Evolutionary conservation across 1,284 basidiomycete species (phyloP).

Genomic region (Agroathelia rolfsii): DNA sequence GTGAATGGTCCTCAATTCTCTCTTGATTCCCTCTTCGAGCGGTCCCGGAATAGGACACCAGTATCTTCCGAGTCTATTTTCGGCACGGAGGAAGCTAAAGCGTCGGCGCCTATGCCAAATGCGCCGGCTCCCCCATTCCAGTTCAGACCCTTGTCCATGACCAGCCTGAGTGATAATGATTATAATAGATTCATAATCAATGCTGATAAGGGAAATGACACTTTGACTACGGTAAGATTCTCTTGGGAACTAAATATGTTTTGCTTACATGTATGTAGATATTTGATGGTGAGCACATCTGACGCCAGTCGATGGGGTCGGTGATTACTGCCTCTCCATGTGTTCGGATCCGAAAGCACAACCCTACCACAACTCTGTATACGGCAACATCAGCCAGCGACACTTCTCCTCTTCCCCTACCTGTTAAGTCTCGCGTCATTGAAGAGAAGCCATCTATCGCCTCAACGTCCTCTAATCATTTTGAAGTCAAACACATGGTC

Average conservation of each 20-base stretch:
- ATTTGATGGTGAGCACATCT: conserved; percentile 65
- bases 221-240: conserved; percentile 61
- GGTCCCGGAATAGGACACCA: conserved; percentile 41
- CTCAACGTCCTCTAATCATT: conserved; percentile 48
- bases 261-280: conserved; percentile 43
- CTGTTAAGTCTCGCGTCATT: conserved; percentile 34
- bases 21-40: conserved; percentile 59
- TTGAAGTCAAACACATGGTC: conserved; percentile 61
- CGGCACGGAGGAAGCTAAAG: conserved; percentile 34
- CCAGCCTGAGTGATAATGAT: conserved; percentile 45
- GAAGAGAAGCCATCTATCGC: conserved; percentile 49
- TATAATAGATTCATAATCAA: too few species aligned
- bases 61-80: conserved; percentile 58
- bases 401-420: conserved; percentile 13
- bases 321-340: conserved; percentile 65
- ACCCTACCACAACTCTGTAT: too few species aligned
- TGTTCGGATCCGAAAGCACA: conserved; percentile 51
- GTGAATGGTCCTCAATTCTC: conserved; percentile 42
- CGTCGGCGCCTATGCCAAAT: conserved; percentile 13
- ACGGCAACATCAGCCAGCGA: too few species aligned
- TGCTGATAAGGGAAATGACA: conserved; percentile 58
- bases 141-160: conserved; percentile 54
- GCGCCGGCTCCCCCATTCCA: conserved; percentile 31
- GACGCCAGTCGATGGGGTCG: conserved; percentile 55
- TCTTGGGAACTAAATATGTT: too few species aligned